phyloP scores from a whole-genome alignment of 352 stramenopile genomes.

The Pythium monospermum region DNA sequence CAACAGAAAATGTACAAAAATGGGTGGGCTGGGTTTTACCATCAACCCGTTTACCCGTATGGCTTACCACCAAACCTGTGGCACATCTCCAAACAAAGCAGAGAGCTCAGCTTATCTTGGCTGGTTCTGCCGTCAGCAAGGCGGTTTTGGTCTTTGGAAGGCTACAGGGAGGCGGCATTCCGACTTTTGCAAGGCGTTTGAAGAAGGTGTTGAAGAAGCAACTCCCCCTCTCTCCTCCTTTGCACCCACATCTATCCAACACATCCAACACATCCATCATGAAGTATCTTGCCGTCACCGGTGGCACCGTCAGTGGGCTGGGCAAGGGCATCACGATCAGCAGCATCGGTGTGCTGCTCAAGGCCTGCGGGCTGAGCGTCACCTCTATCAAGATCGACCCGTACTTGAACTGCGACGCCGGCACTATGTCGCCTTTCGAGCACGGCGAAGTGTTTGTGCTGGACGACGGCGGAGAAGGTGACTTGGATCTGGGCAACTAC shows the following conservation, averaged over 20 bases:
- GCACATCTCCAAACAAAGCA: too few relatives aligned
- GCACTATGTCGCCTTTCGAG: slow-evolving; percentile 97
- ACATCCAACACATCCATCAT: slow-evolving; percentile 44
- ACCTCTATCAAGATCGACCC: slow-evolving; percentile 99
- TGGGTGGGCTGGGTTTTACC: too few relatives aligned
- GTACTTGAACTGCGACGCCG: slow-evolving; percentile 99
- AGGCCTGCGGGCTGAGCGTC: slow-evolving; percentile 92
- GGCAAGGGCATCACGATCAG: slow-evolving; percentile 99
- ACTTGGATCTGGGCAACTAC: slow-evolving; percentile 99
- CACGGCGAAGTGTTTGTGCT: slow-evolving; percentile 98
- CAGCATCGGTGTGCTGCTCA: slow-evolving; percentile 97
- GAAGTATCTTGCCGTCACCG: slow-evolving; percentile 98
- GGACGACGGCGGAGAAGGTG: slow-evolving; percentile 95
- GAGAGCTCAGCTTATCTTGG: slow-evolving; percentile 9
- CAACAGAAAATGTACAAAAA: too few relatives aligned
- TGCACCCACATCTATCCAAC: not conserved
- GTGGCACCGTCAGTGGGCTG: slow-evolving; percentile 97
- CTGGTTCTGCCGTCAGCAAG: too few relatives aligned
- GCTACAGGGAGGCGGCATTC: slow-evolving; percentile 8
- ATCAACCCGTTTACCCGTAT: too few relatives aligned
- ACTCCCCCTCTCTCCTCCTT: slow-evolving; percentile 5
- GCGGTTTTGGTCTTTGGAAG: too few relatives aligned
- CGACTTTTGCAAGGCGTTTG: slow-evolving; percentile 13
- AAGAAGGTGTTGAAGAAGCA: slow-evolving; percentile 18
- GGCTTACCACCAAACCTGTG: slow-evolving; percentile 18